phyloP scores from a whole-genome alignment of 2,329 filamentous ascomycete species.

The Dactylellina parvicollis region DNA sequence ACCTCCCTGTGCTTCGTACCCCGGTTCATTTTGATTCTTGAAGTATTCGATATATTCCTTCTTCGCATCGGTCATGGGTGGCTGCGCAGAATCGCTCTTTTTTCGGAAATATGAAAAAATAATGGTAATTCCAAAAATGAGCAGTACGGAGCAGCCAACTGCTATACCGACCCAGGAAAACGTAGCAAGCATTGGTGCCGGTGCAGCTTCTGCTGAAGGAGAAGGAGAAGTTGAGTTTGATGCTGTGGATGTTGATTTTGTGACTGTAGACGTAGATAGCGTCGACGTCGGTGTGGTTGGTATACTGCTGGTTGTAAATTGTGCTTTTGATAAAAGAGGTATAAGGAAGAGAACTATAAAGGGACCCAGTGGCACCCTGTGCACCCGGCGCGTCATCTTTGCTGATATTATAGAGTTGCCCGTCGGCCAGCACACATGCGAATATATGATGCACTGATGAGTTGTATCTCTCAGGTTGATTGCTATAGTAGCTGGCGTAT shows the following conservation, averaged over 20 bases:
- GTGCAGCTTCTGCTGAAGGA: neutral
- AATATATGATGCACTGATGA: neutral
- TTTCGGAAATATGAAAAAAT: slow-evolving; percentile 29
- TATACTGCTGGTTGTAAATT: slow-evolving; percentile 18
- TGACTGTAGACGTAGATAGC: neutral
- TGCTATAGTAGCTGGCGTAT: slow-evolving; percentile 9
- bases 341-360: slow-evolving; percentile 32
- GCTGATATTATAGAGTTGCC: slow-evolving; percentile 26
- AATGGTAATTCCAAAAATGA: slow-evolving; percentile 25
- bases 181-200: slow-evolving; percentile 30
- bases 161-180: slow-evolving; percentile 43
- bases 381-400: slow-evolving; percentile 44
- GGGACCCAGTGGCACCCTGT: slow-evolving; percentile 38
- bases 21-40: slow-evolving; percentile 1
- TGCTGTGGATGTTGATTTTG: slow-evolving; percentile 11
- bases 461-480: slow-evolving; percentile 1
- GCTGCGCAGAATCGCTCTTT: neutral
- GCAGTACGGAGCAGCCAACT: slow-evolving; percentile 28
- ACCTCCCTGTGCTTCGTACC: neutral
- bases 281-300: neutral
- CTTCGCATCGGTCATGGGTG: slow-evolving; percentile 23
- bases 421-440: neutral
- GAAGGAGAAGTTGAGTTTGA: slow-evolving; percentile 13
- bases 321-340: slow-evolving; percentile 21
- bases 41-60: slow-evolving; percentile 35